Evolutionary conservation across 768 basidiomycete species (phyloP), one percentile per base, ranked within the genome.

Genomic region (Agrocybe pediades): DNA sequence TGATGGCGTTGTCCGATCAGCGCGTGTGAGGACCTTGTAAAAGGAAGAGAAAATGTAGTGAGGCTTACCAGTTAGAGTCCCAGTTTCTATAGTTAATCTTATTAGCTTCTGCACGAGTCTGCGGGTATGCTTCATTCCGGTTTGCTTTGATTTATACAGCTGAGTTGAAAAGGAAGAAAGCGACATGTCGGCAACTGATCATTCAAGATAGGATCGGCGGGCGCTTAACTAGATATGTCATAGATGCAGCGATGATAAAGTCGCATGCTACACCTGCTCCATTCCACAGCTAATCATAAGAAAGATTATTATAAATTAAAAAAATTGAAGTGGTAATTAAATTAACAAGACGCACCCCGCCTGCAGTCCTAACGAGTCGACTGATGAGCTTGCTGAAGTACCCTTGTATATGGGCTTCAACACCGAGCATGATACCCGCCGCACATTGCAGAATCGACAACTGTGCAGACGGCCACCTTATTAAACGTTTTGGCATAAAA

Each of bases 21-120:
- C n/a, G n/a, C n/a, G n/a, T n/a, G n/a, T n/a, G n/a, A n/a, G n/a
- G n/a, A n/a, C n/a, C 5, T 36, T 36, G 13, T 6, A n/a, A 30
- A 30, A 7, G 41, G 19, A 20, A 6, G 11, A 11, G 23, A 23
- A 46, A 36, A 13, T n/a, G 6, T 15, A 41, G 25, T 11, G 9
- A 9, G 6, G 7, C 46, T 16, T 30, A 48, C 55, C 51, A 24
- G 55, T 57, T 3, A 52, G 21, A 36, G 41, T 44, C 5, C 55
- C 55, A 6, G 55, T 51, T 39, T 57, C 55, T 2, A 57, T 42
- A 6, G 55, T 57, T n/a, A 53, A 15, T 33, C 51, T 23, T 1
- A 57, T 27, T 6, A 56, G 16, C 19, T 25, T 52, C 9, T 25
- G 20, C 2, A 57, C 46, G 8, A 57, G 20, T n/a, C 27, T 36